Evolutionary conservation across 1,139 yeast species (phyloP), one percentile per base, ranked within the genome.

Genomic region (Sugiyamaella neomexicana): DNA sequence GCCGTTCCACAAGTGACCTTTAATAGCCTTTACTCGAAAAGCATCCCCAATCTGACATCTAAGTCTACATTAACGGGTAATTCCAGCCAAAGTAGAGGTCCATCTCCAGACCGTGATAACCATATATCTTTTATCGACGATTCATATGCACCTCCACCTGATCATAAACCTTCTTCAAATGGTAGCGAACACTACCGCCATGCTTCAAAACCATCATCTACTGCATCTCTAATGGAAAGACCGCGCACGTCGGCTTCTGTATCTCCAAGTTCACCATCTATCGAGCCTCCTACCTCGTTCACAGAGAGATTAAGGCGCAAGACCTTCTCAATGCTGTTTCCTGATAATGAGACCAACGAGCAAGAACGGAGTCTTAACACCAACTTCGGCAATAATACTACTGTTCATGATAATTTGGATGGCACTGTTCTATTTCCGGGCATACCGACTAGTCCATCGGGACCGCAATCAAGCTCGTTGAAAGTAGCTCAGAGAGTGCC

Each of bases 291-390:
- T n/a, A 23, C 34, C 5, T 45, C 49, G 23, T 36, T 45, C 17
- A 45, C 34, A 36, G 49, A 45, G 37, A 43, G 41, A 38, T 34
- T 47, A 31, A 36, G 34, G 52, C 43, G 17, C 20, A 54, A 32
- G 43, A 49, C 36, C 27, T 16, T 36, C 27, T 27, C 47, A 34
- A 40, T 32, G 50, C 23, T 25, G 40, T 32, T 50, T 34, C 40
- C 46, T 36, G 46, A 45, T 23, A 45, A 25, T 27, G 41, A 34
- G 13, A 5, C 25, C 25, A 20, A 20, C 5, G 25, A 20, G 25
- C 25, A 20, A 20, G 25, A 20, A 20, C 25, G 25, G 25, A 20
- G 25, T 20, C 25, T 5, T 5, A 20, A 20, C 41, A 36, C 31
- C 31, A 36, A 9, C 34, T 5, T 8, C 15, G n/a, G 10, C 5